Evolutionary conservation across 73 alveolate genomes (phyloP), one percentile per base, ranked within the genome.

Genomic region (Strombidium stylifer): DNA sequence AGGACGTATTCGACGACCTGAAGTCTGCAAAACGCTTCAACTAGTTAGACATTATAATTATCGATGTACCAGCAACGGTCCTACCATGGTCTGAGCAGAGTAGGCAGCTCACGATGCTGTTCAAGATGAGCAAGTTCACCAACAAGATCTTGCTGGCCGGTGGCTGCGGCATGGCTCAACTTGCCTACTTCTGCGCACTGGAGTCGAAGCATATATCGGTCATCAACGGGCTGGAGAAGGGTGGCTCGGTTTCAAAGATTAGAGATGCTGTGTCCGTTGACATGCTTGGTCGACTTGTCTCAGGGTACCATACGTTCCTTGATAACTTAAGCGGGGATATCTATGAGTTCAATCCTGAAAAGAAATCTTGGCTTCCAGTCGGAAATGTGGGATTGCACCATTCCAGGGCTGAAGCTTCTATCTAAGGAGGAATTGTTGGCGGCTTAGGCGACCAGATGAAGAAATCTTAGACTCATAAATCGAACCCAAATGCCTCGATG

Each of bases 301-400:
- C 87, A 75, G 61, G 82, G 34, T 57, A 80, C 52, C 85, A 90
- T 45, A 87, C 79, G 31, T 94, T 90, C 71, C 81, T 94, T 31
- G 99, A 94, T 56, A 89, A 81, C 57, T 78, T 85, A 21, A 90
- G 95, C 50, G 99, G 99, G 2, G 99, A 94, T 80, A 83, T 64
- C 36, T 79, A 90, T 57, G 91, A 79, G 42, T 94, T 83, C 60
- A 69, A 81, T 34, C 57, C 68, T 30, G 91, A 74, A 32, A 82
- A 71, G 11, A 83, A 83, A 11, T 74, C 71, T 34, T 94, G 99
- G 99, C 78, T 79, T 11, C 95, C 97, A 2, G 48, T 71, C 36
- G 96, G 96, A 56, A 94, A 94, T 81, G 85, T 84, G 34, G 99
- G 99, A 23, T 52, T 94, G 49, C 99, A 94, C 61, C 85, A 87